Base-by-base conservation (phyloP, 352 stramenopile species). In the Thalassiosira mediterranea region DNA sequence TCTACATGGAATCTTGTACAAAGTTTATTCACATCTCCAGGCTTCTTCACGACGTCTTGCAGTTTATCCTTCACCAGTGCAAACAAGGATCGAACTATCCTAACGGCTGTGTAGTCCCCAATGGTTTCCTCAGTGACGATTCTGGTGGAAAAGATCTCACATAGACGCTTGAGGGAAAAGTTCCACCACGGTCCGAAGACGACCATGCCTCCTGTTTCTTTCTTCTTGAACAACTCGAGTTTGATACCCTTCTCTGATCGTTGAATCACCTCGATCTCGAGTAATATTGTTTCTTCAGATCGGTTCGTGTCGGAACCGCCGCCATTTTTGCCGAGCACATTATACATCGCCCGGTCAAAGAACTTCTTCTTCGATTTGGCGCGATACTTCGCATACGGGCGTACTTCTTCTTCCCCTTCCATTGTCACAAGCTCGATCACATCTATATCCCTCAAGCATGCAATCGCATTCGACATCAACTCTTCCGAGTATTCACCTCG, bases 101-200 rank as follows among this genome's bases (percentile, higher is more conserved):
- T 76, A 25, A 72, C 34, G 13, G 60, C 53, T 37, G 73, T 82
- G 25, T 62, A 77, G 4, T 74, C 48, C 19, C 44, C 51, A 2
- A 79, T 17, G 17, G 19, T 56, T 25, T 59, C 40, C 17, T 5
- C 28, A 29, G 40, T 21, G 8, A 51, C 34, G 23, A 32, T 61
- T 11, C 37, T 58, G 15, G 58, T 34, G 11, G 60, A 81, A 19
- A 34, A 70, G 23, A 82, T 17, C 29, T 63, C 32, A 4, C 69
- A 23, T n/a, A 82, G 19, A 31, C 73, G 58, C 31, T 59, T 46
- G 7, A 82, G 17, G 10, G 59, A 37, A 52, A 77, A 77, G 46
- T 77, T 82, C 52, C 60, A 82, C 73, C 73, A 82, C n/a, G 65
- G 59, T 10, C 73, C 73, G 54, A 82, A 82, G 10, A 82, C 54